phyloP scores from a whole-genome alignment of 2,329 filamentous ascomycete genomes.

The Aureobasidium sp. region DNA sequence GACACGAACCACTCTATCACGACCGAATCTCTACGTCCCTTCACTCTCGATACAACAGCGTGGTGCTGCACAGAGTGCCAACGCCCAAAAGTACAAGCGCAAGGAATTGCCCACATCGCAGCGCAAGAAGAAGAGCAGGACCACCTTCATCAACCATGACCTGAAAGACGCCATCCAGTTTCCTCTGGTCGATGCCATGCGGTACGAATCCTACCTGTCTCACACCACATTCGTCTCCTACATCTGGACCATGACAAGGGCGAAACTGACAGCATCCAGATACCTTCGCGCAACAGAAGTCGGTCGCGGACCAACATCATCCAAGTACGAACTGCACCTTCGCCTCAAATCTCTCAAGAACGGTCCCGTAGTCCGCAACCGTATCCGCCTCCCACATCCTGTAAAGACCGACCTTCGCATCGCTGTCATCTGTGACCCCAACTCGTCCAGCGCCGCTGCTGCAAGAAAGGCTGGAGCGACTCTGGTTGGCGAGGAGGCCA shows the following conservation, averaged over 20 bases:
- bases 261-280: slow-evolving; percentile 41
- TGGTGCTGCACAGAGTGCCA: slow-evolving; percentile 33
- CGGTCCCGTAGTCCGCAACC: slow-evolving; percentile 79
- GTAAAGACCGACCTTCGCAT: slow-evolving; percentile 84
- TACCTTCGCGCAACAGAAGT: slow-evolving; percentile 92
- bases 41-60: slow-evolving; percentile 29
- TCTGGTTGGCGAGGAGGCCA: slow-evolving; percentile 74
- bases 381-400: slow-evolving; percentile 79
- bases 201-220: slow-evolving; percentile 45
- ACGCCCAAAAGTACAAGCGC: slow-evolving; percentile 34
- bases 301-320: slow-evolving; percentile 61
- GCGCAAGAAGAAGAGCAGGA: slow-evolving; percentile 57
- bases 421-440: slow-evolving; percentile 83
- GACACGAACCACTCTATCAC: slow-evolving; percentile 1
- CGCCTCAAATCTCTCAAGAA: slow-evolving; percentile 78
- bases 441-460: slow-evolving; percentile 64
- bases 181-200: slow-evolving; percentile 85
- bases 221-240: background rate
- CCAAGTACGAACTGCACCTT: slow-evolving; percentile 86
- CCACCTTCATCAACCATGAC: slow-evolving; percentile 56
- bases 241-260: background rate
- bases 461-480: slow-evolving; percentile 73
- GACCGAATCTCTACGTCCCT: background rate
- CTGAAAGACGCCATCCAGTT: slow-evolving; percentile 64
- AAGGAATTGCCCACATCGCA: slow-evolving; percentile 49